phyloP scores from a whole-genome alignment of 371 early-diverging fungal species.

The Syncephalastrum contaminatum region DNA sequence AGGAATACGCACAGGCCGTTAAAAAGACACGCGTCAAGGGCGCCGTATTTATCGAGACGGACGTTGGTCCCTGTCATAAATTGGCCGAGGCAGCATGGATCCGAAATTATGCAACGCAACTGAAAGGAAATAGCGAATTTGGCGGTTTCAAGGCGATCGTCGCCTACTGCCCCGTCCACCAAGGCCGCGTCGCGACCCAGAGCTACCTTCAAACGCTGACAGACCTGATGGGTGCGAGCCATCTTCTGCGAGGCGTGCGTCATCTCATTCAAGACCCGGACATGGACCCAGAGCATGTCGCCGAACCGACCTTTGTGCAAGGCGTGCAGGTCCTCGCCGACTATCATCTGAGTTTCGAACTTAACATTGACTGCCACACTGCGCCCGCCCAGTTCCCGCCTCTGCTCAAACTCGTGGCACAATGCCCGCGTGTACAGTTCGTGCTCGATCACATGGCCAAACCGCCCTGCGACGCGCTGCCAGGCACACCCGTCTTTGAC shows the following conservation, averaged over 20 bases:
- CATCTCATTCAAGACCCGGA: conserved; percentile 36
- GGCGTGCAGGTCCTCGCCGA: conserved; percentile 31
- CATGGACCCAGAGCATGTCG: conserved; percentile 26
- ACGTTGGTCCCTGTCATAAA: conserved; percentile 27
- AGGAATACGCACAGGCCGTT: conserved; percentile 7
- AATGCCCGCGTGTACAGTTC: conserved; percentile 42
- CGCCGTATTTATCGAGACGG: conserved; percentile 26
- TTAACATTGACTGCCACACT: conserved; percentile 34
- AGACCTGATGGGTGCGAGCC: conserved; percentile 15
- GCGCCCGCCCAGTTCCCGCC: conserved; percentile 44
- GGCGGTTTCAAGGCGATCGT: conserved; percentile 44
- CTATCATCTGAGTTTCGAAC: conserved; percentile 36
- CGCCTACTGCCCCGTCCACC: conserved; percentile 44
- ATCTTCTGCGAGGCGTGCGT: conserved; percentile 33
- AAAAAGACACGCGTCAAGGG: conserved; percentile 6
- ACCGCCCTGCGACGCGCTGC: conserved; percentile 39
- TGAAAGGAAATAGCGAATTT: conserved; percentile 17
- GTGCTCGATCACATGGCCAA: conserved; percentile 51
- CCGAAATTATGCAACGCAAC: conserved; percentile 22
- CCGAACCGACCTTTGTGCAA: conserved; percentile 21
- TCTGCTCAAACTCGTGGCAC: conserved; percentile 26
- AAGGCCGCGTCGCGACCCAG: conserved; percentile 26
- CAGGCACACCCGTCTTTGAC: conserved; percentile 28
- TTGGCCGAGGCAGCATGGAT: conserved; percentile 48
- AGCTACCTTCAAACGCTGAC: conserved; percentile 28